phyloP scores from a whole-genome alignment of 2,329 filamentous ascomycete species.

The Cucurbitaria berberidis region DNA sequence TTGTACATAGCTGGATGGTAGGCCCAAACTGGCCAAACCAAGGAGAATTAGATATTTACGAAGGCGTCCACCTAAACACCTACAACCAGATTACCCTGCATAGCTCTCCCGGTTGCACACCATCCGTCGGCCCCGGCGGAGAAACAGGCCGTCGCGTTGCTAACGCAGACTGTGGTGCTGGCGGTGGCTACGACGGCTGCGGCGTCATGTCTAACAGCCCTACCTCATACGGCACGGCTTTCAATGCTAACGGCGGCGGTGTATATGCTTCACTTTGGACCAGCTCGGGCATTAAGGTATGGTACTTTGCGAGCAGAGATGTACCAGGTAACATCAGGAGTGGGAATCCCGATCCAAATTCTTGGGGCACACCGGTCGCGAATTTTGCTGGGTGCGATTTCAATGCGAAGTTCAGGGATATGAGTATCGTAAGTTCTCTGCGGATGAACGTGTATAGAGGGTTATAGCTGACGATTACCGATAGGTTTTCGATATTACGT shows the following conservation, averaged over 20 bases:
- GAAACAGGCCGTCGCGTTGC: slow-evolving; percentile 37
- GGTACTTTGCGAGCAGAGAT: slow-evolving; percentile 52
- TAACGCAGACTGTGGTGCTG: slow-evolving; percentile 46
- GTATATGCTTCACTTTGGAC: slow-evolving; percentile 54
- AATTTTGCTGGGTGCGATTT: slow-evolving; percentile 48
- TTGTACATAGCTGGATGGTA: slow-evolving; percentile 43
- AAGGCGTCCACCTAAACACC: slow-evolving; percentile 48
- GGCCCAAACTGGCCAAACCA: slow-evolving; percentile 50
- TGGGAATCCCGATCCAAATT: slow-evolving; percentile 49
- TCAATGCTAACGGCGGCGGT: slow-evolving; percentile 52
- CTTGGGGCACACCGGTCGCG: slow-evolving; percentile 52
- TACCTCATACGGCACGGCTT: slow-evolving; percentile 46
- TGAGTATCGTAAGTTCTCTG: slow-evolving; percentile 44
- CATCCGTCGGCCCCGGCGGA: slow-evolving; percentile 40
- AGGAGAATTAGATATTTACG: slow-evolving; percentile 46
- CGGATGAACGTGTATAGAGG: too few relatives aligned
- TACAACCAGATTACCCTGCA: slow-evolving; percentile 49
- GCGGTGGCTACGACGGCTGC: slow-evolving; percentile 44
- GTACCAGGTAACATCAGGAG: slow-evolving; percentile 52
- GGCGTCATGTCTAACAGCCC: slow-evolving; percentile 34
- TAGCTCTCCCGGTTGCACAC: slow-evolving; percentile 43
- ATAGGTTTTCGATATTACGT: slow-evolving; percentile 58
- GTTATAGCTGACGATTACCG: not conserved
- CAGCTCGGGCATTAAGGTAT: slow-evolving; percentile 53
- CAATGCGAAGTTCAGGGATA: slow-evolving; percentile 42